Percentiles rank a stretch among this genome's conserved stretches.
Conservation (phyloP, 2,329 filamentous ascomycete genomes). For the Drechslerella stenobrocha region DNA sequence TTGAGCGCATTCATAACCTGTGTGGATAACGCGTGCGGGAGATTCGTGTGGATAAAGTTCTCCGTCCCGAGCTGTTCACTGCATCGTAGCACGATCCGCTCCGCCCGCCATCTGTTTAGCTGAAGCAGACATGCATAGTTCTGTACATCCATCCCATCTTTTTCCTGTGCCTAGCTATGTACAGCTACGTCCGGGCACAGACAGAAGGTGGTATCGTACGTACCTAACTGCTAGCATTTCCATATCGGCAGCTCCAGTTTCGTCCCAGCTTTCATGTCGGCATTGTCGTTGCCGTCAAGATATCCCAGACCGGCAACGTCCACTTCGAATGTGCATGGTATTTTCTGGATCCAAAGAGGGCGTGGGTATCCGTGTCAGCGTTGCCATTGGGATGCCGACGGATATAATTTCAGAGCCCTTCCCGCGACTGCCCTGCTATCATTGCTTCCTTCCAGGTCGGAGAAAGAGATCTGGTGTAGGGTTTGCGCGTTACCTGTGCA, state of each 20-base stretch:
- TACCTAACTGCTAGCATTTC: slow-evolving; percentile 79
- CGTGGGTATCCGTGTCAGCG: slow-evolving; percentile 41
- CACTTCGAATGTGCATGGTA: slow-evolving; percentile 92
- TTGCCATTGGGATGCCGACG: slow-evolving; percentile 31
- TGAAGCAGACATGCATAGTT: not conserved
- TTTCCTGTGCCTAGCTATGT: slow-evolving; percentile 5
- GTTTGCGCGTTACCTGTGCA: slow-evolving; percentile 67
- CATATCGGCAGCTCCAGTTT: slow-evolving; percentile 83
- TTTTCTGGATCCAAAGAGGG: slow-evolving; percentile 66
- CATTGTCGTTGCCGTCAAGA: slow-evolving; percentile 77
- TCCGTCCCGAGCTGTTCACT: slow-evolving; percentile 56
- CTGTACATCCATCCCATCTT: slow-evolving; percentile 2
- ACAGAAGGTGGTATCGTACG: too few relatives aligned
- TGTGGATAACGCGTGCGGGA: slow-evolving; percentile 71
- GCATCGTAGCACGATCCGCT: slow-evolving; percentile 55
- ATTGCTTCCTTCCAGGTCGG: slow-evolving; percentile 10
- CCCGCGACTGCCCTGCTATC: not conserved
- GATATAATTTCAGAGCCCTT: not conserved
- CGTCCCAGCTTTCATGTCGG: slow-evolving; percentile 75
- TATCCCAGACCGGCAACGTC: slow-evolving; percentile 85
- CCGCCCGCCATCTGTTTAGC: slow-evolving; percentile 54
- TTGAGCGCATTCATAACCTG: slow-evolving; percentile 86
- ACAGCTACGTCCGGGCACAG: not conserved
- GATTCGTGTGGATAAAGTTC: slow-evolving; percentile 78
- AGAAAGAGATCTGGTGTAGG: not conserved